Evolutionary conservation across 495 filamentous ascomycete genomes (phyloP), one percentile per base, ranked within the genome.

Genomic region (Penicillium malachiteum): DNA sequence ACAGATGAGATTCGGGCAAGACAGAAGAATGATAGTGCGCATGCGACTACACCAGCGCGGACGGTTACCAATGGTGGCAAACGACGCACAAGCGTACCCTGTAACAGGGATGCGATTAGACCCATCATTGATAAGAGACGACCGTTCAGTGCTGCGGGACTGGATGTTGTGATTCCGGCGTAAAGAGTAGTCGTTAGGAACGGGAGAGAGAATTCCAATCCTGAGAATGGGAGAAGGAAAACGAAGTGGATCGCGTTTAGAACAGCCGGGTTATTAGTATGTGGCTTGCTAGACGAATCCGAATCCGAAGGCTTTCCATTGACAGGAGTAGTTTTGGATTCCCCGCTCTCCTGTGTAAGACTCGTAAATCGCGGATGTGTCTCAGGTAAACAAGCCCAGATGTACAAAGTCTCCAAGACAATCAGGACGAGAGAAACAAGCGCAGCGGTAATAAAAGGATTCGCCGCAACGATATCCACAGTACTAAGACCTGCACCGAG

Each of bases 131-230:
- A 95, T 0, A 99, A 84, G 3, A 99, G 84, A n/a, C 84, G 83
- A 7, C 94, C 94, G 57, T 91, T 93, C 13, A 89, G 79, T 3
- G 81, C 78, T 5, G 91, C 87, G n/a, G 83, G 76, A 47, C 69
- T 74, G 38, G 64, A 59, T 6, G 56, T 67, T 12, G 54, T 82
- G 64, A 59, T 90, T 21, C 56, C 69, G 5, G 79, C 80, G 69
- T 96, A 97, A 35, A 97, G 80, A 52, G 96, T 92, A 59, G 92
- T 94, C 0, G 95, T 97, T 81, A 97, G 89, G 74, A 99, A 99
- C 0, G 94, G 91, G 0, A 99, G 85, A 38, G 76, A 77, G 60
- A 96, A 97, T 63, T 99, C 94, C 86, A 99, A 88, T 48, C 94
- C 94, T 18, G 90, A 94, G 72, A 99, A 99, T 61, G 96, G 96